phyloP scores from a whole-genome alignment of 768 basidiomycete genomes.

The Boletus coccyginus region DNA sequence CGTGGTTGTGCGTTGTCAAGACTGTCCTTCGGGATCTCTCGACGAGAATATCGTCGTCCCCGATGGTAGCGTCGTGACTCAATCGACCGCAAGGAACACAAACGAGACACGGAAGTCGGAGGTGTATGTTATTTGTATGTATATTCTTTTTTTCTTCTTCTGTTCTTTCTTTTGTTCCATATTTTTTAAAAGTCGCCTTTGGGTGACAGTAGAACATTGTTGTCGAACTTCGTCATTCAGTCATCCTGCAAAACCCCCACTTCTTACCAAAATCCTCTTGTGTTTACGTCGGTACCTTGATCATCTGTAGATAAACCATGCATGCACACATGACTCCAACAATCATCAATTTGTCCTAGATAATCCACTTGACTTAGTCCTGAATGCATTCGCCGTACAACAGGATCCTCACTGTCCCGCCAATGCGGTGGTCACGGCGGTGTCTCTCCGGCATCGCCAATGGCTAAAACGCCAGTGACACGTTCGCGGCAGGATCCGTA shows the following conservation, averaged over 20 bases:
- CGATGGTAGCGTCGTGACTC: conserved; percentile 12
- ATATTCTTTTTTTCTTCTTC: conserved; percentile 19
- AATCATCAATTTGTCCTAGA: conserved; percentile 10
- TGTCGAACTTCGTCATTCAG: conserved; percentile 8
- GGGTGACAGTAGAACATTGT: conserved; percentile 1
- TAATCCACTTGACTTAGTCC: background rate
- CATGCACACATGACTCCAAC: conserved; percentile 11
- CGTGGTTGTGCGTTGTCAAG: conserved; percentile 64
- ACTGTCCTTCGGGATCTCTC: conserved; percentile 60
- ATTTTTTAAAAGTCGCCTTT: background rate
- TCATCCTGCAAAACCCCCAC: background rate
- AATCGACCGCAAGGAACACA: background rate
- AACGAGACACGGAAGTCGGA: background rate
- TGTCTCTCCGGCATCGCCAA: no score
- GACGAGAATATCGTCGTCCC: conserved; percentile 5
- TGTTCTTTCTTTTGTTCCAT: conserved; percentile 4
- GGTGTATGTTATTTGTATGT: conserved; percentile 35
- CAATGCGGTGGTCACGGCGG: no score
- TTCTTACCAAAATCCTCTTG: background rate
- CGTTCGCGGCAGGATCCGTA: no score
- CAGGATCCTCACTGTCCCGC: no score
- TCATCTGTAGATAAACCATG: conserved; percentile 19
- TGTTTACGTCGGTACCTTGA: conserved; percentile 8
- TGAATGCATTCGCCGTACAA: conserved; percentile 7
- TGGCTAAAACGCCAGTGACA: no score